Evolutionary conservation across 1,139 yeast species (phyloP).

Genomic region (Keqinozyma sinolaborantium): DNA sequence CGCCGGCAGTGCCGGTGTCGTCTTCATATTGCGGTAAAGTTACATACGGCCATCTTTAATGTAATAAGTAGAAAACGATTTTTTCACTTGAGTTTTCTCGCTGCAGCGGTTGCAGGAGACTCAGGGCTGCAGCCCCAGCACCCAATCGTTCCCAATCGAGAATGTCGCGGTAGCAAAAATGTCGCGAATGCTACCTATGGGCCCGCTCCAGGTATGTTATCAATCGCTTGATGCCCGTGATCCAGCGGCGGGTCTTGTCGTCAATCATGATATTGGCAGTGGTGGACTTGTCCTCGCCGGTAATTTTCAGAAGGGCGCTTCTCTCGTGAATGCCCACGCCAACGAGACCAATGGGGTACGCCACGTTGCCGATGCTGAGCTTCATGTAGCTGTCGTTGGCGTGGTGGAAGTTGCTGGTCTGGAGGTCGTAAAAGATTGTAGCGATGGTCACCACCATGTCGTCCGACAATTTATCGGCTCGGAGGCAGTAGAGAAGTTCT

Average conservation of each 20-base stretch:
- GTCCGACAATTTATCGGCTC: conserved; percentile 41
- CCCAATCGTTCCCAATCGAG: no score
- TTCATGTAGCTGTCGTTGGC: conserved; percentile 75
- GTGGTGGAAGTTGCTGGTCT: conserved; percentile 44
- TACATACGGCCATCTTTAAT: conserved; percentile 33
- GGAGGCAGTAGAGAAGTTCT: conserved; percentile 56
- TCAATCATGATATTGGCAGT: conserved; percentile 76
- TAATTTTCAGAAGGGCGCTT: conserved; percentile 44
- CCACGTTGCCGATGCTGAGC: conserved; percentile 81
- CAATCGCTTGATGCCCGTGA: conserved; percentile 67
- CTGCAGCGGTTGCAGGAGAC: no score
- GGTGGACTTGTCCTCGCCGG: conserved; percentile 37
- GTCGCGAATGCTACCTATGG: no score
- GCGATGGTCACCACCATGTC: conserved; percentile 54
- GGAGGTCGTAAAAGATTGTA: conserved; percentile 60
- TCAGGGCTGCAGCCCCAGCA: no score
- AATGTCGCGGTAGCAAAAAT: no score
- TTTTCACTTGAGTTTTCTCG: neutral
- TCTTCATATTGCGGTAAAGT: no score
- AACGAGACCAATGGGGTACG: conserved; percentile 90
- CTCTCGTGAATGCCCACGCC: conserved; percentile 80
- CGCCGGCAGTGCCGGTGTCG: no score
- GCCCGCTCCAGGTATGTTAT: conserved; percentile 51
- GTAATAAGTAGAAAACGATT: conserved; percentile 1
- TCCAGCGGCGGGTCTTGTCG: conserved; percentile 75